Base-by-base conservation (phyloP, 2,329 filamentous ascomycete genomes). In the Cordyceps militaris region DNA sequence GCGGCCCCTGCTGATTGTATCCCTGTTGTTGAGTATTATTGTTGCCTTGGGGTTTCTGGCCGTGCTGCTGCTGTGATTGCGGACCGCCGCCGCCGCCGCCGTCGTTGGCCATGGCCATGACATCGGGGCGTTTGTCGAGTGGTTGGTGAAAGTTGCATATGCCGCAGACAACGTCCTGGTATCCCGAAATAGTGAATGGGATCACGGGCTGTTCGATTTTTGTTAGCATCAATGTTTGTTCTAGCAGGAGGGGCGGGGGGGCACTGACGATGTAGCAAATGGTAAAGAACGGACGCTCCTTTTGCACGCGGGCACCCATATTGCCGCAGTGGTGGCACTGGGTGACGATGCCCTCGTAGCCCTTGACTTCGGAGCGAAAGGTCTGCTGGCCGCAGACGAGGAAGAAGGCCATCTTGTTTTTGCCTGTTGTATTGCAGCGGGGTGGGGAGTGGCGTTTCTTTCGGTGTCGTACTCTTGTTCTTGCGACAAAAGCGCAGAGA, bases 61-160 rank as follows among this genome's bases (percentile, higher is more conserved):
- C 72, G 21, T 70, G 63, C 13, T 68, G 69, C 28, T 69, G 70
- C 10, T 34, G 21, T 6, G 5, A 9, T 26, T 47, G 28, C 11
- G 36, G 53, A 23, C 23, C 21, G 38, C 14, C 14, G 19, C 11
- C 26, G 38, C 62, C 59, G 2, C 56, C 70, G n/a, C 72, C 74
- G 32, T 74, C 74, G 48, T 73, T 72, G 63, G 69, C 71, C 75
- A 83, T 80, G 56, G 74, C 74, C 67, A 78, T 75, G 50, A 84
- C 79, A 60, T 85, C 82, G 13, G 73, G 79, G 14, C 82, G 74
- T 64, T 79, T 76, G 62, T 81, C 76, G 56, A 87, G 76, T 10
- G 84, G 83, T 69, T 92, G 87, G 62, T 83, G 80, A 69, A 90
- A 91, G 69, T 86, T 84, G 79, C 88, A 93, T 69, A 91, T 84